A percentile compares a stretch with the other conserved stretches of the same genome.
Conservation (phyloP, 768 basidiomycete genomes). For the Wakefieldia striispora region DNA sequence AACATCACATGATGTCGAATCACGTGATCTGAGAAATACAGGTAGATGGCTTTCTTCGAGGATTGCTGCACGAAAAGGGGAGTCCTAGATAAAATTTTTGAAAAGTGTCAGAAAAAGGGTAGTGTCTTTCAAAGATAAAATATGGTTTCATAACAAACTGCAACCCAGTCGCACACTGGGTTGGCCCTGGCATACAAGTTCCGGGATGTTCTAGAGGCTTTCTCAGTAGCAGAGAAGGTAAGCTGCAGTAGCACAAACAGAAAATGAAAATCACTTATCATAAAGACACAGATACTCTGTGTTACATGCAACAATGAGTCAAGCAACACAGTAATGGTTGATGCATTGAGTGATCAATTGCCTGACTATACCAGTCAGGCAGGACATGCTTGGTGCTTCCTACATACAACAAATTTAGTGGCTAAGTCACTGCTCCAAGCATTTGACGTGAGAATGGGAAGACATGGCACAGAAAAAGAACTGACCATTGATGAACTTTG, state of each 20-base stretch:
- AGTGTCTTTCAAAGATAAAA: no score
- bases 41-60: no score
- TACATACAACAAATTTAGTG: constrained; percentile 26
- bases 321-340: constrained; percentile 24
- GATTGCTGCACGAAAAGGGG: no score
- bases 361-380: constrained; percentile 6
- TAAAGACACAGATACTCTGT: no score
- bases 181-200: constrained; percentile 23
- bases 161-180: background rate
- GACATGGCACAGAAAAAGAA: no score
- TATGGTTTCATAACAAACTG: no score
- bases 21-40: no score
- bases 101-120: no score
- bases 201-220: constrained; percentile 23
- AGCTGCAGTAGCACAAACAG: no score
- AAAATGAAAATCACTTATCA: background rate
- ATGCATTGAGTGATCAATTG: no score
- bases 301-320: constrained; percentile 21
- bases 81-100: no score
- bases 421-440: constrained; percentile 31
- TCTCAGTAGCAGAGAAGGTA: constrained; percentile 30
- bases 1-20: no score
- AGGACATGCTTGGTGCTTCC: constrained; percentile 25
- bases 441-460: constrained; percentile 32
- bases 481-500: background rate